A percentile compares a stretch with the other conserved stretches of the same genome.
These are phyloP conservation scores for Dioszegia aurantiaca DNA, from an alignment of 768 basidiomycete genomes.

Conservation along the genomic window DNA sequence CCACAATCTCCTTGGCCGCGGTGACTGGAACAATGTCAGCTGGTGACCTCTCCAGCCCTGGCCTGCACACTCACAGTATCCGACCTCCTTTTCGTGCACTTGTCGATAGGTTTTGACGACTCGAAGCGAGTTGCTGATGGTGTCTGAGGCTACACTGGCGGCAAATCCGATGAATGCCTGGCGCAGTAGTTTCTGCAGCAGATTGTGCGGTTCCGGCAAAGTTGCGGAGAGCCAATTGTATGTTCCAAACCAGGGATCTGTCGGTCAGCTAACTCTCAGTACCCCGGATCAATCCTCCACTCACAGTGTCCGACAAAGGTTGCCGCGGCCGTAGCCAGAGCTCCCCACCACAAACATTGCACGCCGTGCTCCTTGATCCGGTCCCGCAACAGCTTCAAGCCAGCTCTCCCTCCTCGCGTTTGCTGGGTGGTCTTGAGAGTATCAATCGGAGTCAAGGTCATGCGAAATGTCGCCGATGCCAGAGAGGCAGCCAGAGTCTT, in stretches of 20 bases:
- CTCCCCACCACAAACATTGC: conserved; percentile 81
- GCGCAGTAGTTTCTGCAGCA: conserved; percentile 64
- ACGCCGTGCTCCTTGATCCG: conserved; percentile 74
- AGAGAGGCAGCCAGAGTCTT: conserved; percentile 77
- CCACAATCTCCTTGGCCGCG: conserved; percentile 73
- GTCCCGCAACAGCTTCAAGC: conserved; percentile 63
- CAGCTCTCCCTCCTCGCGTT: conserved; percentile 70
- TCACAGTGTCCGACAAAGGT: conserved; percentile 83
- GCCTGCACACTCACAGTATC: conserved; percentile 59
- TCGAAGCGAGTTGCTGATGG: conserved; percentile 78
- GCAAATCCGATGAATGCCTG: conserved; percentile 88
- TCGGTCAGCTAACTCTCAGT: conserved; percentile 3
- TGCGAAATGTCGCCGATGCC: conserved; percentile 79
- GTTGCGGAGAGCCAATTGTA: conserved; percentile 73
- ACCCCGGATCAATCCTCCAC: conserved; percentile 14
- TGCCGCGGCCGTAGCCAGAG: conserved; percentile 84
- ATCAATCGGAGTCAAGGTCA: conserved; percentile 88
- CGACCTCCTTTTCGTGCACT: conserved; percentile 75
- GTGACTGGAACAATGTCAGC: conserved; percentile 52
- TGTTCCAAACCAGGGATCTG: conserved; percentile 52
- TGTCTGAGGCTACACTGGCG: conserved; percentile 81
- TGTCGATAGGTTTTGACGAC: conserved; percentile 96
- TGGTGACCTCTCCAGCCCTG: conserved; percentile 15
- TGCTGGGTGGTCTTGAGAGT: conserved; percentile 95
- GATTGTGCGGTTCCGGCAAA: conserved; percentile 61